Evolutionary conservation across 73 alveolate species (phyloP).

Genomic region (Urostyla sp.): DNA sequence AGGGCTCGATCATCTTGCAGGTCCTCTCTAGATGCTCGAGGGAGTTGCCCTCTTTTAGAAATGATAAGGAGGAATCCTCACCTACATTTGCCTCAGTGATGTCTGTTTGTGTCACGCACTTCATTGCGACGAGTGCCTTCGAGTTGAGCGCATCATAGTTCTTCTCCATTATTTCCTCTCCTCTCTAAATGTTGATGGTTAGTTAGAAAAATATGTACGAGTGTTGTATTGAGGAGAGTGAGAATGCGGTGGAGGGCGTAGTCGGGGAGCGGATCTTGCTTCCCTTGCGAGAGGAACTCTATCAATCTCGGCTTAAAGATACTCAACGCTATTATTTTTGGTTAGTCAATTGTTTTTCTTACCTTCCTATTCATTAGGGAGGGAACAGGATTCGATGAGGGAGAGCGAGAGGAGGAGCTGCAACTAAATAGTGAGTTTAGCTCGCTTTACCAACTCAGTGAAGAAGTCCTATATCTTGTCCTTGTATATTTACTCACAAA

Average conservation of each 20-base stretch:
- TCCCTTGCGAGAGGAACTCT: slow-evolving; percentile 61
- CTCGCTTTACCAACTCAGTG: slow-evolving; percentile 42
- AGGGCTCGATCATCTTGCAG: slow-evolving; percentile 62
- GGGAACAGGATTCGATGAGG: slow-evolving; percentile 38
- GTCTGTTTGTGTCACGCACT: slow-evolving; percentile 25
- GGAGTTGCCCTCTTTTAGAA: slow-evolving; percentile 44
- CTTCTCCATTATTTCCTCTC: neutral
- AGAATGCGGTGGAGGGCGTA: slow-evolving; percentile 69
- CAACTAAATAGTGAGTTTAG: slow-evolving; percentile 26
- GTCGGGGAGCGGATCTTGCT: slow-evolving; percentile 67
- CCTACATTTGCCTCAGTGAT: slow-evolving; percentile 4
- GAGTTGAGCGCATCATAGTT: neutral
- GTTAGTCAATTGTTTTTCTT: neutral
- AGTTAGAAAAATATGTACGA: neutral
- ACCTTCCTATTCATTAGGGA: slow-evolving; percentile 37
- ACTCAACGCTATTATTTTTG: slow-evolving; percentile 25
- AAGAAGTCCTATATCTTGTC: slow-evolving; percentile 40
- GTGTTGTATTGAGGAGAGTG: slow-evolving; percentile 13
- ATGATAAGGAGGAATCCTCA: slow-evolving; percentile 25
- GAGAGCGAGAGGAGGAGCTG: slow-evolving; percentile 54
- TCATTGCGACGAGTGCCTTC: slow-evolving; percentile 6
- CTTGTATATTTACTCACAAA: slow-evolving; percentile 10
- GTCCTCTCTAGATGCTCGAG: slow-evolving; percentile 49
- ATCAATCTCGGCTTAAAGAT: slow-evolving; percentile 59
- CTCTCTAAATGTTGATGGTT: neutral